A percentile compares a stretch with the other conserved stretches of the same genome.
These are phyloP conservation scores for Blastocystis sp. DNA, from an alignment of 352 stramenopile species.

Conservation along the genomic window DNA sequence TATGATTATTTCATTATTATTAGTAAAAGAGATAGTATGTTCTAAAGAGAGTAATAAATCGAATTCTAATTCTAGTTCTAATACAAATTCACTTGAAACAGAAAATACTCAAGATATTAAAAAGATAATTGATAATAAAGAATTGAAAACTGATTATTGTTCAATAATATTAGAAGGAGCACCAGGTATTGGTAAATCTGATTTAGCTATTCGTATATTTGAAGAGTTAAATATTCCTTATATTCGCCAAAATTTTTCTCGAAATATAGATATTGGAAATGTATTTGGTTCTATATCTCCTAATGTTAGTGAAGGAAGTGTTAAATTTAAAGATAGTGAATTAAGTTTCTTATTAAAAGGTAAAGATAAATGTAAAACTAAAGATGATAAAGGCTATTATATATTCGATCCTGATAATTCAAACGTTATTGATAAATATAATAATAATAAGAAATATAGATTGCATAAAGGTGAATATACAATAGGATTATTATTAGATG, in stretches of 20 bases:
- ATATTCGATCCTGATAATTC: neutral
- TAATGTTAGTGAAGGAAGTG: conserved; percentile 7
- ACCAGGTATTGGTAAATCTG: conserved; percentile 6
- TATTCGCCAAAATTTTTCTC: conserved; percentile 19
- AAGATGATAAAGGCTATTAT: no score
- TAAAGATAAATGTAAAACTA: no score
- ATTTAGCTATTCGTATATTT: no score
- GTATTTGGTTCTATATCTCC: conserved; percentile 6
- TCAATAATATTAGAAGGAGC: conserved; percentile 7
- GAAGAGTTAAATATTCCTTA: no score
- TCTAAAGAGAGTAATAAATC: no score
- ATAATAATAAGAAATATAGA: neutral
- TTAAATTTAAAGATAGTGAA: neutral
- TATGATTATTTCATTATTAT: no score
- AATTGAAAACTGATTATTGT: no score
- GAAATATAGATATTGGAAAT: conserved; percentile 1
- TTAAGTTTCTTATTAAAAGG: conserved; percentile 7
- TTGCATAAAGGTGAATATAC: neutral
- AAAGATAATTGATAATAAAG: no score
- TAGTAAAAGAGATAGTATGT: no score
- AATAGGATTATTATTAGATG: conserved; percentile 7
- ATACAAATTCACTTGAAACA: no score
- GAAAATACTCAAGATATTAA: no score
- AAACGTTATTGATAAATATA: neutral
- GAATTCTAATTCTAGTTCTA: no score